Conservation (phyloP, 2,329 filamentous ascomycete genomes). For the Colletotrichum tofieldiae region DNA sequence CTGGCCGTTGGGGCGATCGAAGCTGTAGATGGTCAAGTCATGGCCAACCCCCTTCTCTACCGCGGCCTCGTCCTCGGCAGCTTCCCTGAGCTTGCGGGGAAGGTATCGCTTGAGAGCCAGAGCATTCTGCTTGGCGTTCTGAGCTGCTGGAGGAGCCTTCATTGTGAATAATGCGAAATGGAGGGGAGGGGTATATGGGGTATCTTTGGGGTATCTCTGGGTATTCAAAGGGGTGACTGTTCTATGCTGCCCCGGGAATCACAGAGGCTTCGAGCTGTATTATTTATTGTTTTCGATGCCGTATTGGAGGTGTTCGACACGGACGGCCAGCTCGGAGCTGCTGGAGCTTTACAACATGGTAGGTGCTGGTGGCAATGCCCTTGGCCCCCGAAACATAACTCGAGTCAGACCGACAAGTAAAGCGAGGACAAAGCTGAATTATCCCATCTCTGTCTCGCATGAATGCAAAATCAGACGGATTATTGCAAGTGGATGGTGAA, state of each 20-base stretch:
- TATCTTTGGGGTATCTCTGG: conserved; percentile 41
- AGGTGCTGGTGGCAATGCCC: conserved; percentile 41
- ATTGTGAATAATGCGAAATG: conserved; percentile 25
- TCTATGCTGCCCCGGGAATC: conserved; percentile 31
- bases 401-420: conserved; percentile 36
- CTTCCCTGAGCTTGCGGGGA: conserved; percentile 40
- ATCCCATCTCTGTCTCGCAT: conserved; percentile 38
- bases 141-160: conserved; percentile 36
- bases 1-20: conserved; percentile 41
- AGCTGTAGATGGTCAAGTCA: conserved; percentile 44
- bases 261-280: conserved; percentile 30
- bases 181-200: conserved; percentile 23
- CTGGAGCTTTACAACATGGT: conserved; percentile 43
- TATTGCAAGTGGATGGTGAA: conserved; percentile 34
- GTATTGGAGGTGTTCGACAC: conserved; percentile 18
- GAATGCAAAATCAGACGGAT: conserved; percentile 38
- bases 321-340: conserved; percentile 37
- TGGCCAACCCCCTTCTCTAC: conserved; percentile 42
- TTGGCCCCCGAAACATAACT: conserved; percentile 38
- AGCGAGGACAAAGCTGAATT: conserved; percentile 43
- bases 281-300: conserved; percentile 41
- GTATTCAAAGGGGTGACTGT: conserved; percentile 37
- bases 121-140: conserved; percentile 42
- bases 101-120: conserved; percentile 40
- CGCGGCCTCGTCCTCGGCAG: conserved; percentile 42